Evolutionary conservation across 352 stramenopile genomes (phyloP), one percentile per base, ranked within the genome.

Genomic region (Nothophytophthora sp.): DNA sequence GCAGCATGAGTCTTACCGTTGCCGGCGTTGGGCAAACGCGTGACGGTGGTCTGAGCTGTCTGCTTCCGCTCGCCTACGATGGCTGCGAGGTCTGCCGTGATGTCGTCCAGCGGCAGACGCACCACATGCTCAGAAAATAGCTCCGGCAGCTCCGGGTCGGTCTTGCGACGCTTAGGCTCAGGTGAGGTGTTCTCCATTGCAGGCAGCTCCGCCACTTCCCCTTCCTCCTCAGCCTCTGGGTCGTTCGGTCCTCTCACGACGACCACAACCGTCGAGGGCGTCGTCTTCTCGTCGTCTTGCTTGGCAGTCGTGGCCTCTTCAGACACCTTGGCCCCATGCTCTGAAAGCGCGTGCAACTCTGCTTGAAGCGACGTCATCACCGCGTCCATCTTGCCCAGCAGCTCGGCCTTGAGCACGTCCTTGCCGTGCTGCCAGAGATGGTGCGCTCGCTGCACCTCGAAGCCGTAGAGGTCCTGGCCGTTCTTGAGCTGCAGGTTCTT

Each of bases 401-500:
- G 66, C 20, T 77, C 60, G 3, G 65, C 52, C 63, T 90, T 84
- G 19, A 90, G 50, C 34, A 57, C 56, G 20, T 77, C 60, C 40
- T 88, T 82, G 20, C 67, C 76, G 39, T 87, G 68, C 46, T 85
- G 36, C 67, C 73, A 91, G 28, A 93, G 56, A 50, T 93, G 67
- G 23, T 88, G 57, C 0, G 80, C 81, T 16, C 71, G 70, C 54
- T 93, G 81, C 23, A 89, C 67, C 41, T 91, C 81, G 56, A 90
- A 91, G n/a, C 67, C 72, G 50, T 88, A 85, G 13, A 93, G 64
- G 30, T 93, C 80, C 38, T 87, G 58, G 37, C 71, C 76, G 62
- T 93, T 93, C 54, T 89, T 90, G n/a, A 93, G 63, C 65, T 93
- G 83, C 22, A 93, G 55, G 45, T 85, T 86, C 57, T 89, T 88